Conservation (phyloP, 2,329 filamentous ascomycete species). For the Alternaria panax region DNA sequence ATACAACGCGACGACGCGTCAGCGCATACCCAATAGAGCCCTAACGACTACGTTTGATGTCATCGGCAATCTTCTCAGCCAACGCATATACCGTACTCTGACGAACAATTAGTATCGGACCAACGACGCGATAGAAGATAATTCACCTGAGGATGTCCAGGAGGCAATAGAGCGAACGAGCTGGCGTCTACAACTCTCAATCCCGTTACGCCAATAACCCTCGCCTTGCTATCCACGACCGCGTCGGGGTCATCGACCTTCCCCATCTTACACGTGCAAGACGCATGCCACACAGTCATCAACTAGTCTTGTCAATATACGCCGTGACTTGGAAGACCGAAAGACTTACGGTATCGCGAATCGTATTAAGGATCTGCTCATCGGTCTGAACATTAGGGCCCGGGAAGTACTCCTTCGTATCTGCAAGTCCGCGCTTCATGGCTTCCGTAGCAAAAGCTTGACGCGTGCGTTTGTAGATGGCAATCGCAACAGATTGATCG, state of each 20-base stretch:
- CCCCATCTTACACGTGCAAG: constrained; percentile 42
- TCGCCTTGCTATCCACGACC: constrained; percentile 44
- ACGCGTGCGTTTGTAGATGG: constrained; percentile 42
- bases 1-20: not conserved
- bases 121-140: not conserved
- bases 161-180: constrained; percentile 44
- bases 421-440: constrained; percentile 20
- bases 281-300: constrained; percentile 35
- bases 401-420: constrained; percentile 34
- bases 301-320: not conserved
- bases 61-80: constrained; percentile 44
- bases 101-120: not conserved
- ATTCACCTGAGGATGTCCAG: constrained; percentile 40
- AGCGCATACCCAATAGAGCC: not conserved
- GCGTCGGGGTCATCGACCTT: constrained; percentile 38
- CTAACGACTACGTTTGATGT: constrained; percentile 19
- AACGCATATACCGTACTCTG: constrained; percentile 28
- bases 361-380: constrained; percentile 32
- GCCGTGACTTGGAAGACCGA: not conserved
- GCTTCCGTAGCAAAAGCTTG: constrained; percentile 31
- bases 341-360: constrained; percentile 19
- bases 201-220: constrained; percentile 43
- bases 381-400: constrained; percentile 31
- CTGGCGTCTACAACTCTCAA: constrained; percentile 48
- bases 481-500: constrained; percentile 44